A percentile compares a stretch with the other conserved stretches of the same genome.
Evolutionary conservation across 2,329 filamentous ascomycete genomes (phyloP).

Genomic region (Phyllosticta citriasiana): DNA sequence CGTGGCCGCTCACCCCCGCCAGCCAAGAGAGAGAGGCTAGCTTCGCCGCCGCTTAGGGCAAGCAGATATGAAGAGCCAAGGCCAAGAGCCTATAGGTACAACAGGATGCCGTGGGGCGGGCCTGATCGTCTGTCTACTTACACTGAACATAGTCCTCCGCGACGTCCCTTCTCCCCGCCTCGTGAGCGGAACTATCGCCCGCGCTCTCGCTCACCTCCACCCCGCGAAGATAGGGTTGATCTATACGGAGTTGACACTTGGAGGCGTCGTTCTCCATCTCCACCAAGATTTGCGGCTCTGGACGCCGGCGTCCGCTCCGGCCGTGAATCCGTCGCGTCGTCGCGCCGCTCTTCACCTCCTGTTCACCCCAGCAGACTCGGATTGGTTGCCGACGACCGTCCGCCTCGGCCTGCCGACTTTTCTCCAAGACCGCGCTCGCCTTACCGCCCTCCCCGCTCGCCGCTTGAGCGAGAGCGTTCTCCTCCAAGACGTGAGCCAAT

Average conservation of each 20-base stretch:
- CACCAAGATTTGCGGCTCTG: slow-evolving; percentile 22
- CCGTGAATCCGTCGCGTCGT: slow-evolving; percentile 46
- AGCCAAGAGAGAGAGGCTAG: slow-evolving; percentile 30
- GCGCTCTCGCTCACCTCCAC: slow-evolving; percentile 45
- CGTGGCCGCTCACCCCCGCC: slow-evolving; percentile 35
- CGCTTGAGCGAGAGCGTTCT: slow-evolving; percentile 16
- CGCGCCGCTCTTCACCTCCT: slow-evolving; percentile 52
- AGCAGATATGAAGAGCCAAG: slow-evolving; percentile 38
- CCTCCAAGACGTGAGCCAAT: slow-evolving; percentile 1
- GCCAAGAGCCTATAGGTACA: slow-evolving; percentile 28
- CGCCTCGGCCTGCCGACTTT: slow-evolving; percentile 18
- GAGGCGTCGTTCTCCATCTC: slow-evolving; percentile 47
- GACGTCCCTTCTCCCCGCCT: slow-evolving; percentile 33
- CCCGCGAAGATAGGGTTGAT: slow-evolving; percentile 41
- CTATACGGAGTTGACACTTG: slow-evolving; percentile 39
- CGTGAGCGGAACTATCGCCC: slow-evolving; percentile 34
- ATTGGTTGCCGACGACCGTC: slow-evolving; percentile 21
- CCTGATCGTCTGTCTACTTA: neutral
- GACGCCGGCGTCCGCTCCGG: slow-evolving; percentile 42
- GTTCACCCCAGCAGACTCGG: slow-evolving; percentile 45
- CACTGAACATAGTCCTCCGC: slow-evolving; percentile 19
- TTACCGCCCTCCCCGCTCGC: slow-evolving; percentile 14
- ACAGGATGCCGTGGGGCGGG: neutral
- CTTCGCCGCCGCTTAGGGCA: slow-evolving; percentile 24
- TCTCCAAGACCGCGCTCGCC: slow-evolving; percentile 21